Evolutionary conservation across 345 rosid genomes (phyloP), one percentile per base, ranked within the genome.

Genomic region (Heritiera fomes): DNA sequence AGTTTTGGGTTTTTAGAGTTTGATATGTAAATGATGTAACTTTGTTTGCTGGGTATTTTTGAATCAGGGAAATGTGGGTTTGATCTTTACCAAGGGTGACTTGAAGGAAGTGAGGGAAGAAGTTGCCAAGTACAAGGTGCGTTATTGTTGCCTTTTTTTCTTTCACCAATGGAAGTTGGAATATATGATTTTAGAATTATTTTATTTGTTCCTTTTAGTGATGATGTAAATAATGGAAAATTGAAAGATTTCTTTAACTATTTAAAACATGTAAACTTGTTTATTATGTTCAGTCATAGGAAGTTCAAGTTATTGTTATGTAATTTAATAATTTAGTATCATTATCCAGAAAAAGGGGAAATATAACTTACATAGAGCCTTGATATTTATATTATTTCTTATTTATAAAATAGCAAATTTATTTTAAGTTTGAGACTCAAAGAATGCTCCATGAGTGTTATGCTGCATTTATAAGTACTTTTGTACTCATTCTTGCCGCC

Each of bases 91-190:
- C 8, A 93, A 93, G 80, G 99, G 99, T 82, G 99, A 93, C 80
- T 86, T 95, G 82, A 95, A 95, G 87, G 99, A 95, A 90, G 98
- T 93, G 71, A 92, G 97, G 2, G 99, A 93, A 75, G 98, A 92
- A 83, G 97, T 95, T 73, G 91, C 92, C 46, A 93, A 93, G 83
- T 95, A 95, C 90, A 95, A 93, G 99, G 98, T 92, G 30, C 1
- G 82, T 66, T 15, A 12, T 13, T 63, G 9, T 14, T 71, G 43
- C 43, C 6, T 6, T 7, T 38, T 53, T 15, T 34, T 34, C 3
- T 53, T 53, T 3, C 9, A 41, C 43, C 4, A 41, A 41, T 41
- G 43, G 6, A 41, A 41, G 43, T 41, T 41, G 43, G 43, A 41
- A 3, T 41, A 41, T 41, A 2, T 41, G 43, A 41, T 41, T 3